Base-by-base conservation (phyloP, 2,329 filamentous ascomycete species). In the Penicillium concentricum region DNA sequence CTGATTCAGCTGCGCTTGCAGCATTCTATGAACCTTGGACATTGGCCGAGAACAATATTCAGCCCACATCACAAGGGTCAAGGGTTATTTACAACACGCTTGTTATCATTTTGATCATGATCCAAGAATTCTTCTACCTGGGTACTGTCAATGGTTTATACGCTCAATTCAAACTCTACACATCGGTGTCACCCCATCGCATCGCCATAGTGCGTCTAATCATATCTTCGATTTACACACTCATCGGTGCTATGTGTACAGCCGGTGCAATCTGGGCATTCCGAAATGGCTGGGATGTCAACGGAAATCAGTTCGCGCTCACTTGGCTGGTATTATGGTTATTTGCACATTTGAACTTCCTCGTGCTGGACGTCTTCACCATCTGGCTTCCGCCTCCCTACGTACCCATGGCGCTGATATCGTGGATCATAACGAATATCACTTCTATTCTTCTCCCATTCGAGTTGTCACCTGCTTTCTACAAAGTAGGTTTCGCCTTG, bases 81-180 rank as follows among this genome's bases (percentile, higher is more conserved):
- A 66, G 76, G 2, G 62, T 77, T 0, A 69, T 80, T 50, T 78
- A 79, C 65, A 81, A 80, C 59, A 80, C 76, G 0, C 62, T 79
- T 7, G 69, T 73, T 4, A 73, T 80, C 50, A 75, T 79, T 45
- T 68, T 81, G 32, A 73, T 78, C n/a, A 63, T 81, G 12, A 73
- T 81, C 34, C 74, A 78, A 54, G 74, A 81, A 58, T 81, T 81
- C 68, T 80, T 81, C 70, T 81, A 75, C 60, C 66, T 81, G 13
- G 72, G 76, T 28, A 73, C 72, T 42, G 62, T 80, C 57, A 81
- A 81, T 61, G 77, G 76, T 15, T 67, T 80, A n/a, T 73, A 71
- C 42, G 58, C 53, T 4, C 64, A 73, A 43, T 76, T 75, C 59
- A 67, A 73, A 6, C 63, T 79, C 18, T 79, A 75, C 65, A 61